A percentile compares a stretch with the other conserved stretches of the same genome.
phyloP scores from a whole-genome alignment of 371 early-diverging fungal species.

The Lichtheimia ornata region DNA sequence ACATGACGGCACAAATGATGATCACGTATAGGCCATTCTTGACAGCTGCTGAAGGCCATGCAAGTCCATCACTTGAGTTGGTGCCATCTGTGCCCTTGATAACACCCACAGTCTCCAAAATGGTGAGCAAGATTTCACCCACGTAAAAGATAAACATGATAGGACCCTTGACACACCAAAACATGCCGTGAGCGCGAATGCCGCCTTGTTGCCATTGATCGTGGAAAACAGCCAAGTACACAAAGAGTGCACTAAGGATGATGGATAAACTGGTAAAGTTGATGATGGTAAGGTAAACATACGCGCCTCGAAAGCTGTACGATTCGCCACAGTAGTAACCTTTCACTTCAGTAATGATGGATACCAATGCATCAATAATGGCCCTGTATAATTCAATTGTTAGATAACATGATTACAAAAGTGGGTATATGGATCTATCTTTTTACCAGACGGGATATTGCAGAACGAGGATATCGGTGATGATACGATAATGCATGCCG shows the following conservation, averaged over 20 bases:
- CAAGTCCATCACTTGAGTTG: conserved; percentile 28
- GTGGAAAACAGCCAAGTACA: conserved; percentile 44
- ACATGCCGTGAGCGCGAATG: conserved; percentile 49
- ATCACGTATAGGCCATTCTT: conserved; percentile 48
- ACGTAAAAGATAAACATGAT: conserved; percentile 52
- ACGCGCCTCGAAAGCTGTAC: conserved; percentile 40
- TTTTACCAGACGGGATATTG: conserved; percentile 55
- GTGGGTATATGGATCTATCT: background rate
- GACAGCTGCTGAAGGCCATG: conserved; percentile 46
- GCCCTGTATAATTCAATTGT: conserved; percentile 22
- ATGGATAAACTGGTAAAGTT: conserved; percentile 47
- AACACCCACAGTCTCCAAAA: conserved; percentile 29
- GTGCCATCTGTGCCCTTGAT: conserved; percentile 40
- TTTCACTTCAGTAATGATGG: conserved; percentile 42
- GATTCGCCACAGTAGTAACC: conserved; percentile 45
- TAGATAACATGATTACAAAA: background rate
- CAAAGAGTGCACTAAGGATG: conserved; percentile 47
- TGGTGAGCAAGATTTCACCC: conserved; percentile 39
- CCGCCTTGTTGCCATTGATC: conserved; percentile 42
- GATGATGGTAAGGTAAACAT: conserved; percentile 44
- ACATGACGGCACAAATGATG: conserved; percentile 42
- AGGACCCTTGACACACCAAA: conserved; percentile 56
- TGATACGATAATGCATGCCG: conserved; percentile 48
- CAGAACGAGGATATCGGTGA: conserved; percentile 45
- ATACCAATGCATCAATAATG: conserved; percentile 43